Percentiles rank a stretch among this genome's conserved stretches.
phyloP scores from a whole-genome alignment of 495 filamentous ascomycete genomes.

The Polyplosphaeria fusca region DNA sequence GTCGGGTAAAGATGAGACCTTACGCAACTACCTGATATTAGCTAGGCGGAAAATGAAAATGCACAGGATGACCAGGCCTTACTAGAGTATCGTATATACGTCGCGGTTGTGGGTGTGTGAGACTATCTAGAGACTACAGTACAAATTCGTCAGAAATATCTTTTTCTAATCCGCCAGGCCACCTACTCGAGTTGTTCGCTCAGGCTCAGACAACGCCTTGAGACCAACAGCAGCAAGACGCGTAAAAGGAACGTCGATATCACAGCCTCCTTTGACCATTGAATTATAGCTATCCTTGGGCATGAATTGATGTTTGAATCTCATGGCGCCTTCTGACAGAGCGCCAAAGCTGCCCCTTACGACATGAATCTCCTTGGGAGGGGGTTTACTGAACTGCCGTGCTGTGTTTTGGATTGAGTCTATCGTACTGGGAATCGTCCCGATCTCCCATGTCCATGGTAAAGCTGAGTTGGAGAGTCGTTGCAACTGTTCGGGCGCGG shows the following conservation, averaged over 20 bases:
- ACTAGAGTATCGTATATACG: background rate
- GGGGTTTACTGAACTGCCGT: background rate
- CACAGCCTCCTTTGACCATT: background rate
- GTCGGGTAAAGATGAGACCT: too few relatives aligned
- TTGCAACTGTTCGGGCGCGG: background rate
- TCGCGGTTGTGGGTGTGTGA: background rate
- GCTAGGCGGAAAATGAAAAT: background rate
- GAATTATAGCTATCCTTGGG: background rate
- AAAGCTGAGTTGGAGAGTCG: background rate
- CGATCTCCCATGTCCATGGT: slow-evolving; percentile 15
- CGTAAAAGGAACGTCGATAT: slow-evolving; percentile 31
- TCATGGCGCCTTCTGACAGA: slow-evolving; percentile 24
- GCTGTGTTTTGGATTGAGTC: slow-evolving; percentile 9
- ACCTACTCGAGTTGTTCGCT: background rate
- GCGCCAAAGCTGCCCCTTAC: slow-evolving; percentile 26
- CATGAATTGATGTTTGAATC: background rate
- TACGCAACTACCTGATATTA: too few relatives aligned
- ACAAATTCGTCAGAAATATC: background rate
- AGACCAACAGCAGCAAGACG: slow-evolving; percentile 15
- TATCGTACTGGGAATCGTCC: slow-evolving; percentile 26
- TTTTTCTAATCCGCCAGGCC: slow-evolving; percentile 1
- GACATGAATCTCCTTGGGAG: background rate
- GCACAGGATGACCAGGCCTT: background rate
- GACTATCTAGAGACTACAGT: background rate
- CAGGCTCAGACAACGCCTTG: background rate